Percentiles rank a stretch among this genome's conserved stretches.
Conservation (phyloP, 2,329 filamentous ascomycete genomes). For the Passalora sequoiae region DNA sequence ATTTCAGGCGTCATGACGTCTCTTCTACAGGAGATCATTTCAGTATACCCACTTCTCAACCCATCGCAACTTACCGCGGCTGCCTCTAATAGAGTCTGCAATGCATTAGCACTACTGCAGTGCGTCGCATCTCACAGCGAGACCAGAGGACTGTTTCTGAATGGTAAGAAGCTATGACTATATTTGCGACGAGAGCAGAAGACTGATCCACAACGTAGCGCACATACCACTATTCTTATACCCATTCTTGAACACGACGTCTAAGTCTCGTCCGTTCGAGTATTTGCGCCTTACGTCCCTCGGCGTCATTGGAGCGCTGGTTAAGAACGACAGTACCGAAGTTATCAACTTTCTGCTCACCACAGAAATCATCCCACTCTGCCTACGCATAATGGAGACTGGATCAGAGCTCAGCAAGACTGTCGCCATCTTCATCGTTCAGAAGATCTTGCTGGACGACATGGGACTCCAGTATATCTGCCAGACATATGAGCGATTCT, state of each 20-base stretch:
- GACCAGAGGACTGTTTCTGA: slow-evolving; percentile 86
- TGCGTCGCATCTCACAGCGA: slow-evolving; percentile 98
- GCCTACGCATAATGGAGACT: slow-evolving; percentile 98
- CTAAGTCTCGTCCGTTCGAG: slow-evolving; percentile 94
- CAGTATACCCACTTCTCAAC: slow-evolving; percentile 93
- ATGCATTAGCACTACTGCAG: slow-evolving; percentile 89
- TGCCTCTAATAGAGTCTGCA: slow-evolving; percentile 96
- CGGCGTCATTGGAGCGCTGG: slow-evolving; percentile 91
- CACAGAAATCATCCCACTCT: slow-evolving; percentile 96
- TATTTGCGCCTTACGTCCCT: slow-evolving; percentile 93
- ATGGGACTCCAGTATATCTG: slow-evolving; percentile 97
- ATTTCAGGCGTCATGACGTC: slow-evolving; percentile 89
- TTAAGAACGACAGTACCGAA: slow-evolving; percentile 97
- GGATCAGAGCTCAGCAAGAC: slow-evolving; percentile 98
- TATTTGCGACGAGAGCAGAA: neutral
- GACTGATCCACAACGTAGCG: slow-evolving; percentile 50
- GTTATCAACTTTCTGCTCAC: slow-evolving; percentile 99
- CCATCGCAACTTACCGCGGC: slow-evolving; percentile 94
- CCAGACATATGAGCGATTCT: slow-evolving; percentile 97
- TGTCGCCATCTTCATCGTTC: slow-evolving; percentile 98
- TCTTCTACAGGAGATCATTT: slow-evolving; percentile 95
- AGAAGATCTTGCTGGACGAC: slow-evolving; percentile 96
- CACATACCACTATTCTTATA: slow-evolving; percentile 98
- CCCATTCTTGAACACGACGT: slow-evolving; percentile 96
- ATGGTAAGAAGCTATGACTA: slow-evolving; percentile 61